Evolutionary conservation across 2,329 filamentous ascomycete genomes (phyloP).

Genomic region (Fusarium xylarioides): DNA sequence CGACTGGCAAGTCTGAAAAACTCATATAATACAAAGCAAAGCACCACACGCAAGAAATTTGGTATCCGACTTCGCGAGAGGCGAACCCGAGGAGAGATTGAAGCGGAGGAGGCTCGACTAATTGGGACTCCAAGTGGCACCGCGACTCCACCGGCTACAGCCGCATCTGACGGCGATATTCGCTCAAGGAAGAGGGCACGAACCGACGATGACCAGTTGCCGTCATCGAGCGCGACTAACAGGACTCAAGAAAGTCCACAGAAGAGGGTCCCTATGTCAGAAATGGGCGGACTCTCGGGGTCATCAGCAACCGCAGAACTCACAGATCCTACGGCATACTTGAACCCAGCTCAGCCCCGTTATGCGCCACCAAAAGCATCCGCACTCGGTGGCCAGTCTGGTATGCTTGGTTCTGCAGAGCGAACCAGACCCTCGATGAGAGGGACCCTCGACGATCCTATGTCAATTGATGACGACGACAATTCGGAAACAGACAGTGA

Average conservation of each 20-base stretch:
- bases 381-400: background rate
- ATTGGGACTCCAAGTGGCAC: conserved; percentile 29
- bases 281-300: conserved; percentile 49
- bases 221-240: background rate
- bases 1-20: conserved; percentile 58
- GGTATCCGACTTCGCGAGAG: conserved; percentile 63
- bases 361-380: conserved; percentile 5
- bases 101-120: conserved; percentile 54
- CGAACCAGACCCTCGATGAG: background rate
- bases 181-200: conserved; percentile 41
- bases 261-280: conserved; percentile 44
- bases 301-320: conserved; percentile 49
- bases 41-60: conserved; percentile 65
- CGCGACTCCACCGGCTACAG: conserved; percentile 12
- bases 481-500: conserved; percentile 37
- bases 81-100: conserved; percentile 57
- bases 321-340: conserved; percentile 48
- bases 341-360: conserved; percentile 37
- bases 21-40: conserved; percentile 64
- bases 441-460: conserved; percentile 39
- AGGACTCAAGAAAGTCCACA: conserved; percentile 27
- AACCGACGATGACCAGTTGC: conserved; percentile 11
- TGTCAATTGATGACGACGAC: conserved; percentile 40
- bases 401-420: background rate
- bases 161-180: conserved; percentile 4